Evolutionary conservation across 495 filamentous ascomycete species (phyloP).

Genomic region (Aspergillus taichungensis): DNA sequence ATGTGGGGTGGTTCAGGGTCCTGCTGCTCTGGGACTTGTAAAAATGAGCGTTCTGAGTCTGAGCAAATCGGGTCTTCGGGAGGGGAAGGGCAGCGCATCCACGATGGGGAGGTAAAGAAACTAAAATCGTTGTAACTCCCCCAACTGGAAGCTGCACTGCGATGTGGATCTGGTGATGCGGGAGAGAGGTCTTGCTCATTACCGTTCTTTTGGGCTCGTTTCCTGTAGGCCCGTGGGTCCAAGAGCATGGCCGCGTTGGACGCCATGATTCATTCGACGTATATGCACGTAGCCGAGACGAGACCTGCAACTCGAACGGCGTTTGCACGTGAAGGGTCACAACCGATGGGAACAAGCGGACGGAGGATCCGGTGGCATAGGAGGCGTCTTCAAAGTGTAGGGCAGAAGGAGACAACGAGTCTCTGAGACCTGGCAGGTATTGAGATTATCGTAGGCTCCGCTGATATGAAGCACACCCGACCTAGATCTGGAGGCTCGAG

Average conservation of each 20-base stretch:
- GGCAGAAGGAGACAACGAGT: background rate
- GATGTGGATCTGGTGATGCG: background rate
- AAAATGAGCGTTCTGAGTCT: constrained; percentile 18
- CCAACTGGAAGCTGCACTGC: background rate
- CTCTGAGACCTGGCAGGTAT: background rate
- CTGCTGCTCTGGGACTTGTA: constrained; percentile 14
- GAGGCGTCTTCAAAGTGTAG: background rate
- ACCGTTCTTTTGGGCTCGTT: constrained; percentile 27
- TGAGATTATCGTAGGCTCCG: too few species aligned
- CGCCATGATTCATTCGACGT: constrained; percentile 23
- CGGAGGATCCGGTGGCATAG: background rate
- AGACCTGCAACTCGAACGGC: background rate
- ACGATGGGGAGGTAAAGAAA: constrained; percentile 6
- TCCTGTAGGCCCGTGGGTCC: constrained; percentile 32
- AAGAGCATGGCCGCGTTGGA: constrained; percentile 37
- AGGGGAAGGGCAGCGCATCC: constrained; percentile 8
- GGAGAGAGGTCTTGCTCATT: constrained; percentile 11
- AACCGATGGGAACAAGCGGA: too few species aligned
- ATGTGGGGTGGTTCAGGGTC: constrained; percentile 5
- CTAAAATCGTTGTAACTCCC: too few species aligned
- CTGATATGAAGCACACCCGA: too few species aligned
- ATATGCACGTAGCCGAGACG: constrained; percentile 9
- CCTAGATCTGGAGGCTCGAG: too few species aligned
- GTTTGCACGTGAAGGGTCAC: too few species aligned
- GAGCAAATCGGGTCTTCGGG: constrained; percentile 9